Base-by-base conservation (phyloP, 208 protist genomes). In the Trypanosoma scelopori region DNA sequence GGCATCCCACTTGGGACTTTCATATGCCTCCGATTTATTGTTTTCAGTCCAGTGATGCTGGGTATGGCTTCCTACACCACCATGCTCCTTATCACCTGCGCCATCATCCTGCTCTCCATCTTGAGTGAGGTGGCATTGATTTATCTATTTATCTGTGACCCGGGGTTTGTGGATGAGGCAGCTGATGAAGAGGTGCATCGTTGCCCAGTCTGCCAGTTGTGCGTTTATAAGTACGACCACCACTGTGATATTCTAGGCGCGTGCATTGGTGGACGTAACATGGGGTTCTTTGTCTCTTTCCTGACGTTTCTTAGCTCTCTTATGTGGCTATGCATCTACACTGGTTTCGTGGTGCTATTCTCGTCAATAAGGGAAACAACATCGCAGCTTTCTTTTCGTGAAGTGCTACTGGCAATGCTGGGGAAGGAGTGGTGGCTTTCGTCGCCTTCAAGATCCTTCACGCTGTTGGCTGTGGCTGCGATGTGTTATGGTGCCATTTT, bases 141-240 rank as follows among this genome's bases (percentile, higher is more conserved):
- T 5, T 6, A 9, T 9, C 47, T 70, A n/a, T 56, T 70, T 61
- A 55, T 79, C 2, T 45, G 65, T 25, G 81, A 92, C 49, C 82
- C 86, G 4, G 86, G 86, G 16, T 78, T 87, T 46, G 65, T 75
- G 37, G 15, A 18, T 9, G 53, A 65, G 15, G 53, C 37, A 0
- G 59, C 61, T 11, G 51, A 66, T 37, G 69, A 70, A 4, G 51
- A 43, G 12, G 51, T 63, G 39, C 77, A 85, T 58, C 57, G 30
- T 1, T 93, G 86, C 47, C 72, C 70, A 32, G 37, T 78, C 0
- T 93, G 86, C 53, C 45, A 57, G 11, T 15, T 78, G n/a, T 69
- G 68, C 15, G 81, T 96, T 25, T 55, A 78, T 12, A 80, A 83
- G 42, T 96, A 84, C 53, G 91, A 96, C 59, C 91, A 96, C 55